Base-by-base conservation (phyloP, 192 early-diverging fungal species). In the Lunasporangiospora selenospora region DNA sequence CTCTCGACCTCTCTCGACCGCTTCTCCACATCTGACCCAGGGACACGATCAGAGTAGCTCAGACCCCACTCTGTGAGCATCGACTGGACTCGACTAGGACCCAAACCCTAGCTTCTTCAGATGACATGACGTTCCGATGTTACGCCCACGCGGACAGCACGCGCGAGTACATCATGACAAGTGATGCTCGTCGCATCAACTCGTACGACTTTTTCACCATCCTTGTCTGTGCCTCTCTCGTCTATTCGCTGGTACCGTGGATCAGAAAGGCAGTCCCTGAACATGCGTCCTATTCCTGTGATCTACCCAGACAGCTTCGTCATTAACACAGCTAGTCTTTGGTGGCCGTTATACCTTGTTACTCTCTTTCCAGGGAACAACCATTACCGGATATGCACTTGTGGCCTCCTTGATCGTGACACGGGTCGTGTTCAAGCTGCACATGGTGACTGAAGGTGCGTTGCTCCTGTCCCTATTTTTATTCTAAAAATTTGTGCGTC, bases 111-210 rank as follows among this genome's bases (percentile, higher is more conserved):
- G n/a, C n/a, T n/a, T n/a, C n/a, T n/a, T n/a, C n/a, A n/a, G n/a
- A n/a, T n/a, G n/a, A n/a, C n/a, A 73, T 73, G 69, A 58, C 69
- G 60, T 79, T 80, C 27, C 53, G 45, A 49, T 80, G 75, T 47
- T 69, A 80, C 49, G 41, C 58, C 33, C 70, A 77, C 44, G 79
- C 76, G 3, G 79, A 81, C 61, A 81, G 78, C 62, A 77, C 79
- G 12, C 58, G 79, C 49, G 76, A 78, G 44, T 81, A 81, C 65
- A 75, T 75, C 53, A 75, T 81, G 58, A 62, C 60, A 7, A 58
- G 69, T 42, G 76, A 81, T 59, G 69, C 69, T 10, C 47, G 50
- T 27, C 59, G 69, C 15, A 63, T 73, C 60, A 73, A 63, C 55
- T 73, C 54, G 7, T 58, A 73, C 38, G 69, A 73, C 53, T 73